These are phyloP conservation scores for Dactylellina drechsleri DNA, from an alignment of 2,329 filamentous ascomycete genomes.

Conservation along the genomic window DNA sequence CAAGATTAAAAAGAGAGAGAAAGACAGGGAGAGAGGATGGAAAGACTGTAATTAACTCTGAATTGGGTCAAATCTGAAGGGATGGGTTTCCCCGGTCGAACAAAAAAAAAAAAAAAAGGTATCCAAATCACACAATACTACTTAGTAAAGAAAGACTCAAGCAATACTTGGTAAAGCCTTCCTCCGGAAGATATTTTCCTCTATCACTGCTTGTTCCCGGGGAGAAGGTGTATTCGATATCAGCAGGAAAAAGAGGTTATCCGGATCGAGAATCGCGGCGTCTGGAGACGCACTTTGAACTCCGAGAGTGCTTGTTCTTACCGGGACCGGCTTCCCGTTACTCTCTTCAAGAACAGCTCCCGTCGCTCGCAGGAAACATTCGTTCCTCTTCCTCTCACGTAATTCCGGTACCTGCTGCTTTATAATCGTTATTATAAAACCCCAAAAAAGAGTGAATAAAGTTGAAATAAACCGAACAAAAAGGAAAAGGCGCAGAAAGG, in stretches of 20 bases:
- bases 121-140: too few species aligned
- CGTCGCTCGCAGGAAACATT: conserved; percentile 39
- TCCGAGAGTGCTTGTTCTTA: conserved; percentile 34
- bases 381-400: background rate
- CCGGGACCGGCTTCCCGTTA: conserved; percentile 13
- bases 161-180: too few species aligned
- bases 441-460: background rate
- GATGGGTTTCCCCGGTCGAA: conserved; percentile 6
- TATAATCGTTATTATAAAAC: conserved; percentile 2
- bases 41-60: conserved; percentile 13
- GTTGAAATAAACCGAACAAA: background rate
- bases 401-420: too few species aligned
- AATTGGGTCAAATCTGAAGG: conserved; percentile 22
- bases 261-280: conserved; percentile 50
- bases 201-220: background rate
- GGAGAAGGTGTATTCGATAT: conserved; percentile 11
- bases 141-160: too few species aligned
- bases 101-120: background rate
- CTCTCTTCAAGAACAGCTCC: conserved; percentile 17
- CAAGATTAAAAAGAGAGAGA: conserved; percentile 10
- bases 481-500: background rate
- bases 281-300: conserved; percentile 22
- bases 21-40: conserved; percentile 33
- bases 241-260: conserved; percentile 10
- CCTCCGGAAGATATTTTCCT: too few species aligned